phyloP scores from a whole-genome alignment of 148 eudicot genomes.

The Rhododendron mucronatum region DNA sequence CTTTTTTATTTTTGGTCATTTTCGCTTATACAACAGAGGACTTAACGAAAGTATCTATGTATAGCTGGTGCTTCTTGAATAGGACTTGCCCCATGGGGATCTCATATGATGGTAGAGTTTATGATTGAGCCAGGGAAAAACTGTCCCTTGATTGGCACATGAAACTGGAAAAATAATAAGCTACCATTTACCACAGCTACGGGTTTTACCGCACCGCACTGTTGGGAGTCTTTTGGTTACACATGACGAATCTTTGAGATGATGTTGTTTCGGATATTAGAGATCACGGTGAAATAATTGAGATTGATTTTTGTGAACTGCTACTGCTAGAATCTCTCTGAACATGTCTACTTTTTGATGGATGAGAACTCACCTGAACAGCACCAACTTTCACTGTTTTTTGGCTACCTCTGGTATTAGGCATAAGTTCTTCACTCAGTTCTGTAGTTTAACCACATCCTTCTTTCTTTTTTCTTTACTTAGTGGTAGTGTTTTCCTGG shows the following conservation, averaged over 20 bases:
- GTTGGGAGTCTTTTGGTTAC: not conserved
- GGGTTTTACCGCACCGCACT: not conserved
- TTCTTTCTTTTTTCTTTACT: not conserved
- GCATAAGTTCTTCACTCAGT: not conserved
- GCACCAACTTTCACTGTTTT: not conserved
- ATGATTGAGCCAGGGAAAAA: slow-evolving; percentile 31
- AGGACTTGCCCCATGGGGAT: slow-evolving; percentile 1
- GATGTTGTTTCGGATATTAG: not conserved
- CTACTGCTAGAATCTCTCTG: not conserved
- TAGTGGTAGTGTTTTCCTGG: not conserved
- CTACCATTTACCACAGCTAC: not conserved
- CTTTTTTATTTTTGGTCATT: not conserved
- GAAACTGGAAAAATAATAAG: slow-evolving; percentile 19
- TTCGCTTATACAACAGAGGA: not conserved
- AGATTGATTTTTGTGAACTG: not conserved
- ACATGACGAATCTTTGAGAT: not conserved
- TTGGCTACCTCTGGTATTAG: not conserved
- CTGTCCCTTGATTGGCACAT: slow-evolving; percentile 24
- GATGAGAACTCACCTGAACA: not conserved
- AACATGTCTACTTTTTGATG: not conserved
- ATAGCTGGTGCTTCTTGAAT: not conserved
- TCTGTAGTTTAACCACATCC: not conserved
- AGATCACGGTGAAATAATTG: not conserved
- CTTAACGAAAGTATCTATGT: not conserved
- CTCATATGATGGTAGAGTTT: slow-evolving; percentile 20